These are phyloP conservation scores for Forsythia viridissima DNA, from an alignment of 257 asterid species.

Conservation along the genomic window DNA sequence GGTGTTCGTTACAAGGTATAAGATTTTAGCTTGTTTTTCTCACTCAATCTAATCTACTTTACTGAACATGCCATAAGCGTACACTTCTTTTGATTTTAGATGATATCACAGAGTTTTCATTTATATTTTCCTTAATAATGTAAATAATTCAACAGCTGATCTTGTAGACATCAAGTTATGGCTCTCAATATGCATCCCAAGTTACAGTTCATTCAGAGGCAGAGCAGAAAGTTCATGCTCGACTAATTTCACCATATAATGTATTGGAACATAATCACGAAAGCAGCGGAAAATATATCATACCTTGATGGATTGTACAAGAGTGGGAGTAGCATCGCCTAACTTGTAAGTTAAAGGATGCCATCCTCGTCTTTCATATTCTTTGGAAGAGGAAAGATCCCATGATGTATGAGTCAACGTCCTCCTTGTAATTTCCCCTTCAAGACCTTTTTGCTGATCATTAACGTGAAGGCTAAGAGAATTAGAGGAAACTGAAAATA, in stretches of 20 bases:
- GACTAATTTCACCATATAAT: not conserved
- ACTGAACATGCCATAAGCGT: not conserved
- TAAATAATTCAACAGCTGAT: not conserved
- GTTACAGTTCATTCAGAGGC: not conserved
- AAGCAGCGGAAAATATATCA: conserved; percentile 2
- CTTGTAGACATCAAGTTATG: not conserved
- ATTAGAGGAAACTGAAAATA: conserved; percentile 14
- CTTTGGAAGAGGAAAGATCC: conserved; percentile 74
- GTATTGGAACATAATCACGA: not conserved
- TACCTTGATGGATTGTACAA: conserved; percentile 92
- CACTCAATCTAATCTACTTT: no score
- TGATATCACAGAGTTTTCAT: not conserved
- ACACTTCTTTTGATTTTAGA: not conserved
- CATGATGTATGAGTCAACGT: conserved; percentile 89
- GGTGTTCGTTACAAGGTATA: no score
- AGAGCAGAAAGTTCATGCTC: not conserved
- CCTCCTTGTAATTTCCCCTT: conserved; percentile 75
- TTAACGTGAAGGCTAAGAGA: not conserved
- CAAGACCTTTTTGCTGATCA: conserved; percentile 74
- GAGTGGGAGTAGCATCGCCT: conserved; percentile 73
- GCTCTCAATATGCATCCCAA: not conserved
- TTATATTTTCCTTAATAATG: not conserved
- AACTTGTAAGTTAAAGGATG: conserved; percentile 95
- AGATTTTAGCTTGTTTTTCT: no score
- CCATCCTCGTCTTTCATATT: conserved; percentile 84